Conservation (phyloP, 371 early-diverging fungal genomes). For the Mucor racemosus region DNA sequence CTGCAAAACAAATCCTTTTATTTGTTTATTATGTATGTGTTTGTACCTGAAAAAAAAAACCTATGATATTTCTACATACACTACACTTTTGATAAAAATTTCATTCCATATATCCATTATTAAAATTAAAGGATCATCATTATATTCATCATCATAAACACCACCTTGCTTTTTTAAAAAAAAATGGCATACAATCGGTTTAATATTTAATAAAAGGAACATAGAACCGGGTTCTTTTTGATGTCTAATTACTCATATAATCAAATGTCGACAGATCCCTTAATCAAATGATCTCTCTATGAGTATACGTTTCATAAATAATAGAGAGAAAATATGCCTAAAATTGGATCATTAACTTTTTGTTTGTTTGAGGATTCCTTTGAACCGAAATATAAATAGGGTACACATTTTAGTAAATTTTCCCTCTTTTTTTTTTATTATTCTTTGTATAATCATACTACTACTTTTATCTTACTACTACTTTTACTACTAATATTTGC, state of each 20-base stretch:
- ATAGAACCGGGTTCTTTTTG: neutral
- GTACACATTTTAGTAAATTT: neutral
- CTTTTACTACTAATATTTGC: neutral
- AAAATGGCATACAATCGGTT: neutral
- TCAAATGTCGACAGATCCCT: conserved; percentile 21
- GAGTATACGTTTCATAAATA: conserved; percentile 11
- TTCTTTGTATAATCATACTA: neutral
- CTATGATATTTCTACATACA: neutral
- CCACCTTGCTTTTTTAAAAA: neutral
- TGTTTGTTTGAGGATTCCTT: conserved; percentile 3
- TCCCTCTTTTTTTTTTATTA: neutral
- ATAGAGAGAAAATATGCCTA: conserved; percentile 20
- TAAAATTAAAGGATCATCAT: neutral
- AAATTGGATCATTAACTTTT: conserved; percentile 16
- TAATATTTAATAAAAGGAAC: neutral
- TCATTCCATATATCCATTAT: neutral
- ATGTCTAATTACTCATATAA: conserved; percentile 1
- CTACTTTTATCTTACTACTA: neutral
- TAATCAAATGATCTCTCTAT: conserved; percentile 6
- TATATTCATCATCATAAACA: neutral
- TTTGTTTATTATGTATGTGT: conserved; percentile 4
- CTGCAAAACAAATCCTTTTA: conserved; percentile 12
- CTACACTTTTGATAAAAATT: neutral
- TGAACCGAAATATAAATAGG: conserved; percentile 15
- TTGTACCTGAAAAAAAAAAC: neutral